A percentile compares a stretch with the other conserved stretches of the same genome.
Evolutionary conservation across 805 yeast genomes (phyloP).

Genomic region (Novakomyces olei): DNA sequence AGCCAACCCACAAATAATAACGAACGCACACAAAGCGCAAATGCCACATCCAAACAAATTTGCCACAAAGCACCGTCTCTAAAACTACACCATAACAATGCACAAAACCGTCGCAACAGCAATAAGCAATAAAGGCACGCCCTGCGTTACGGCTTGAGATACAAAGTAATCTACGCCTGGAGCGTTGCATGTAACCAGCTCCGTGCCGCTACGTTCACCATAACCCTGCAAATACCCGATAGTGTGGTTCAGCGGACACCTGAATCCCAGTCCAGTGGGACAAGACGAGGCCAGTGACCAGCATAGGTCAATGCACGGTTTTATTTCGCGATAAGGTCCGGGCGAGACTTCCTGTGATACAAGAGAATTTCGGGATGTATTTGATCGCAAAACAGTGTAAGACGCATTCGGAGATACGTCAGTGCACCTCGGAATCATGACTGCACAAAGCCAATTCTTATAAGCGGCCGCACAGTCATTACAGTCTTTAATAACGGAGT

Average conservation of each 20-base stretch:
- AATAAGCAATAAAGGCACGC: too few species aligned
- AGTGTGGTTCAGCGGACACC: constrained; percentile 35
- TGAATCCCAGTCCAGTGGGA: constrained; percentile 52
- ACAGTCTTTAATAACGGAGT: constrained; percentile 56
- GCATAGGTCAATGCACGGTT: constrained; percentile 74
- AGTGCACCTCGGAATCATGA: constrained; percentile 69
- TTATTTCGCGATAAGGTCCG: constrained; percentile 46
- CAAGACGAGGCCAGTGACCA: constrained; percentile 60
- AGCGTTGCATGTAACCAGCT: constrained; percentile 3
- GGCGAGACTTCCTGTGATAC: constrained; percentile 36
- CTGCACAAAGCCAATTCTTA: constrained; percentile 73
- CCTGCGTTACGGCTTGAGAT: neutral
- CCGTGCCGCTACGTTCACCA: neutral
- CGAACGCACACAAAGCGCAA: too few species aligned
- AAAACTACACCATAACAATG: too few species aligned
- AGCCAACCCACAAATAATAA: too few species aligned
- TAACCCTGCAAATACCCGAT: constrained; percentile 10
- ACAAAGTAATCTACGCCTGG: constrained; percentile 2
- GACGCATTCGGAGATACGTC: constrained; percentile 26
- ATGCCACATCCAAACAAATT: too few species aligned
- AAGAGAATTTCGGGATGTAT: constrained; percentile 33
- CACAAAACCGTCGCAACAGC: too few species aligned
- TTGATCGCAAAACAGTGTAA: constrained; percentile 11
- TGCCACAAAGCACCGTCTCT: too few species aligned
- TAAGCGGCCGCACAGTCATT: constrained; percentile 49